Evolutionary conservation across 169 alveolate genomes (phyloP).

Genomic region (Perkinsus chesapeaki): DNA sequence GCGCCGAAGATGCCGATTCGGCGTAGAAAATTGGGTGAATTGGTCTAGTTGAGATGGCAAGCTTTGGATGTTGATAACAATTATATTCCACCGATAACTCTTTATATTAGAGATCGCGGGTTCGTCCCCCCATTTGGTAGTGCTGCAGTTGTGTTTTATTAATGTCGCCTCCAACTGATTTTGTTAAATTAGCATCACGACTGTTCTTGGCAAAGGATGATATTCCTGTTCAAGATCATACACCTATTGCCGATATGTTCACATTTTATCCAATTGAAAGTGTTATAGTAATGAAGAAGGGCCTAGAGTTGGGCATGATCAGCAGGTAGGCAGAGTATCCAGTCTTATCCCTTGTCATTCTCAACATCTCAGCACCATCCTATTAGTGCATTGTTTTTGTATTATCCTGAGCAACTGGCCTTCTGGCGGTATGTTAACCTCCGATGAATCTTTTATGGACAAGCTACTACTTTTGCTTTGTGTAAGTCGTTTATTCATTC

Average conservation of each 20-base stretch:
- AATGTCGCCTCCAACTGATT: background rate
- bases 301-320: background rate
- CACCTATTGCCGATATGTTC: background rate
- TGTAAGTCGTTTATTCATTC: background rate
- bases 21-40: background rate
- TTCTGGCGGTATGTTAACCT: background rate
- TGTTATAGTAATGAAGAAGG: background rate
- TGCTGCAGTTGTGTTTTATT: too few species aligned
- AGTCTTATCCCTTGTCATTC: background rate
- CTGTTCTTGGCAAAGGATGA: background rate
- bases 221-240: background rate
- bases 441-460: background rate
- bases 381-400: background rate
- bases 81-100: too few species aligned
- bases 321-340: slow-evolving; percentile 2
- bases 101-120: too few species aligned
- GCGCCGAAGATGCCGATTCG: background rate
- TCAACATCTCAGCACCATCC: background rate
- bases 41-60: too few species aligned
- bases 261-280: background rate
- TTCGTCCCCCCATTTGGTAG: too few species aligned
- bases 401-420: background rate
- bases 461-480: background rate
- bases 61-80: too few species aligned
- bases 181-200: background rate